Evolutionary conservation across 768 basidiomycete species (phyloP), one percentile per base, ranked within the genome.

Genomic region (Obba rivulosa): DNA sequence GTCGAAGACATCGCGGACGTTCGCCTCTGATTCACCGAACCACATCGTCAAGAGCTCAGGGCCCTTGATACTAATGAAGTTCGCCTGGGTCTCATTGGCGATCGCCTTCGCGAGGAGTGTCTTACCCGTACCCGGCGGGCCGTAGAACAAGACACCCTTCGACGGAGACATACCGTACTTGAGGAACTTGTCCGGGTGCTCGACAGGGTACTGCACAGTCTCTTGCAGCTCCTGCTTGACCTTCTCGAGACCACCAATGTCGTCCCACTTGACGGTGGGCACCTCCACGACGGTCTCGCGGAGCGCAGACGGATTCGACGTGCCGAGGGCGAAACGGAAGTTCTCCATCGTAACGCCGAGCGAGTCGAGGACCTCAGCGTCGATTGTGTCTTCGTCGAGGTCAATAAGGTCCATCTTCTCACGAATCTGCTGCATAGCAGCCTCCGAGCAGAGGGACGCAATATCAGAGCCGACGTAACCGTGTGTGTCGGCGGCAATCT

Each of bases 1-100:
- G 80, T 99, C 96, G 69, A 99, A 99, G 55, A 98, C 92, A 59
- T 98, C 95, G 59, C 96, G 92, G 53, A 99, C 96, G 62, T 99
- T 99, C 56, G 95, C 96, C 74, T 99, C 96, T 5, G 95, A 98
- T 78, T 99, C 96, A 83, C 96, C 96, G 70, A 99, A 98, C 93
- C 96, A 99, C 95, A 98, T 98, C 5, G 94, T 99, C 37, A 98
- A 83, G 37, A 97, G 77, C 71, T 97, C 96, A 53, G 95, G 95
- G 56, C 96, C 95, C 84, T 99, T 99, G 80, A 98, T 96, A 54
- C 86, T 90, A 74, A 98, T 97, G 63, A 98, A 98, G 77, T 98
- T 99, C 72, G 96, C 95, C 66, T 98, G 94, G 65, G 95, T 98
- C 76, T 98, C 96, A 66, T 97, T 94, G 58, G 96, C 96, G 63